These are phyloP conservation scores for Hansenula lynferdii DNA, from an alignment of 1,139 yeast species.

Conservation along the genomic window DNA sequence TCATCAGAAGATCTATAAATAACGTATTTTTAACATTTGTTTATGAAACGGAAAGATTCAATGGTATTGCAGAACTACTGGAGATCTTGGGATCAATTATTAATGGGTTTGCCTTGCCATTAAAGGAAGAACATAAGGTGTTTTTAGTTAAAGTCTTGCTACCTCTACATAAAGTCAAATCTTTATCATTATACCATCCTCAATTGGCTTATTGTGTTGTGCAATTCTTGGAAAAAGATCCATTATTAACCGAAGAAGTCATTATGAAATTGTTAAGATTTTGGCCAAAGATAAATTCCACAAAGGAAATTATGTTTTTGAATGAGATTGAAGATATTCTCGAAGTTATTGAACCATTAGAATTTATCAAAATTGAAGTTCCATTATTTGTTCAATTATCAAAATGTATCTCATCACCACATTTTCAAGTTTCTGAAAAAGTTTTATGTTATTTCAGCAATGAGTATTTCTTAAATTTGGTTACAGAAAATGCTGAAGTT, in stretches of 20 bases:
- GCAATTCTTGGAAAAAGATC: slow-evolving; percentile 94
- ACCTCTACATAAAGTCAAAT: slow-evolving; percentile 90
- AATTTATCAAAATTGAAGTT: slow-evolving; percentile 86
- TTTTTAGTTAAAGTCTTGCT: slow-evolving; percentile 84
- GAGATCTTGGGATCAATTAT: slow-evolving; percentile 95
- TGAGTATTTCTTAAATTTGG: slow-evolving; percentile 85
- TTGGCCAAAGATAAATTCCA: slow-evolving; percentile 97
- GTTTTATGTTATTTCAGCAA: slow-evolving; percentile 93
- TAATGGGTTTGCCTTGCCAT: slow-evolving; percentile 95
- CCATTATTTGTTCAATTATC: slow-evolving; percentile 93
- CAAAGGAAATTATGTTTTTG: slow-evolving; percentile 93
- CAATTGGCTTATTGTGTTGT: slow-evolving; percentile 96
- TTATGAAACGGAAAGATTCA: slow-evolving; percentile 93
- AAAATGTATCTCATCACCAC: slow-evolving; percentile 91
- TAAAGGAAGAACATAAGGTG: slow-evolving; percentile 94
- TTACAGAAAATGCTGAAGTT: slow-evolving; percentile 88
- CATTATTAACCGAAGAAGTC: slow-evolving; percentile 87
- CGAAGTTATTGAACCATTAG: slow-evolving; percentile 93
- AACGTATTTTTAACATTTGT: slow-evolving; percentile 90
- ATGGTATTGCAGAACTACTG: slow-evolving; percentile 91
- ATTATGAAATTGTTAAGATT: slow-evolving; percentile 86
- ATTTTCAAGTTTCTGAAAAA: slow-evolving; percentile 96
- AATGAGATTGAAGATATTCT: slow-evolving; percentile 96
- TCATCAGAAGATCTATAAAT: slow-evolving; percentile 85
- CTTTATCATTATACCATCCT: slow-evolving; percentile 87